phyloP scores from a whole-genome alignment of 225 moss, liverwort and hornwort species.

The Takakia lepidozioides region DNA sequence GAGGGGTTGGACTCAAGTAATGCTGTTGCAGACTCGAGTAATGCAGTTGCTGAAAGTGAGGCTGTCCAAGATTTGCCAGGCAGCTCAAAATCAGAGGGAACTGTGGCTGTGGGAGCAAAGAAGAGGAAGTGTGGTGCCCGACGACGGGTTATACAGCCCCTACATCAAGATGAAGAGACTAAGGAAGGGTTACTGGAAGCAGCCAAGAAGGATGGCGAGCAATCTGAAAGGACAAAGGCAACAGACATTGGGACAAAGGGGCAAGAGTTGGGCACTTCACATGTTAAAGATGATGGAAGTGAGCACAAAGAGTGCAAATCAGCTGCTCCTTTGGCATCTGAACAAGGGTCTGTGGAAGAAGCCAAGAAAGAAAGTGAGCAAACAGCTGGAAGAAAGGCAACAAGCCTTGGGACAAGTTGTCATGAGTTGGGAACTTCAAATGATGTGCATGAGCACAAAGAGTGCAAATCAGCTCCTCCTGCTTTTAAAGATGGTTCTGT shows the following conservation, averaged over 20 bases:
- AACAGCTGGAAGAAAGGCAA: constrained; percentile 16
- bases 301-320: constrained; percentile 46
- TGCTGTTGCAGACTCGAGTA: too few species aligned
- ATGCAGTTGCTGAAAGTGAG: constrained; percentile 14
- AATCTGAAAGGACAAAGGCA: too few species aligned
- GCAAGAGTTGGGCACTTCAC: too few species aligned
- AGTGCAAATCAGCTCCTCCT: too few species aligned
- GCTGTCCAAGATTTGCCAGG: constrained; percentile 39
- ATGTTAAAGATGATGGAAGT: too few species aligned
- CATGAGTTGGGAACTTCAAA: constrained; percentile 17
- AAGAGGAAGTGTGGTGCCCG: constrained; percentile 53
- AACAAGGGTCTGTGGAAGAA: constrained; percentile 39
- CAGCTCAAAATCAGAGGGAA: constrained; percentile 49
- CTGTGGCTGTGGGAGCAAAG: constrained; percentile 41
- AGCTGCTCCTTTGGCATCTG: too few species aligned
- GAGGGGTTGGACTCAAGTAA: constrained; percentile 39
- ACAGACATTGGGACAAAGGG: too few species aligned
- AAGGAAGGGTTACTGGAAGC: too few species aligned
- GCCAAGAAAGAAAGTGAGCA: constrained; percentile 29
- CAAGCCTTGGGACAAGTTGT: constrained; percentile 11
- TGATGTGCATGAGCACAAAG: constrained; percentile 18
- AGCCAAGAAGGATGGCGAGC: too few species aligned
- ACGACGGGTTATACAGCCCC: constrained; percentile 35
- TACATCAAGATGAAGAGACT: too few species aligned
- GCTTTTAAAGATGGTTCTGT: too few species aligned